Evolutionary conservation across 176 grass and related monocot species (phyloP), one percentile per base, ranked within the genome.

Genomic region (Eragrostis curvula): DNA sequence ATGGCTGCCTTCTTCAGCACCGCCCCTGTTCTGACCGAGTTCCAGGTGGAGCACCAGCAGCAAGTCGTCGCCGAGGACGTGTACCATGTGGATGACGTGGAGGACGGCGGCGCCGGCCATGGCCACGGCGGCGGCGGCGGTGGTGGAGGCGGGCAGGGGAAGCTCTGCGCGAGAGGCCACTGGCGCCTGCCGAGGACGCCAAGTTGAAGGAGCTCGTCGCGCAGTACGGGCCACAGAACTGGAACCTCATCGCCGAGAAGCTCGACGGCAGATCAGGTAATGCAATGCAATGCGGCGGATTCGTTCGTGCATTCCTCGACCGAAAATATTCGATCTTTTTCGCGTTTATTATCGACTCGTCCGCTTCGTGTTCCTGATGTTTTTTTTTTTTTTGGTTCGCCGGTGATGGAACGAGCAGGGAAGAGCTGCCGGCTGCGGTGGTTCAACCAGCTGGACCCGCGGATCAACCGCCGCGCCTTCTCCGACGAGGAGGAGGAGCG

Each of bases 361-460:
- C 13, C 4, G 25, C 36, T 10, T 59, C 25, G 18, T 79, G 52
- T 82, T 73, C 5, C 73, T 75, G 36, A 40, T 61, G 13, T 13
- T 20, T 12, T 0, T 60, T 4, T 16, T 44, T 3, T 13, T 2
- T 27, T 60, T 60, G 13, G 1, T 16, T 4, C 32, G 32, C 5
- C 5, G 12, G 18, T n/a, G 21, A 9, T 16, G 44, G 42, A 36
- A 2, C 3, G 32, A 30, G 30, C 62, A 90, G 94, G 94, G 77
- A 97, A 97, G 86, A 97, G 94, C 68, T 97, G 94, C 80, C 88
- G 94, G 18, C 80, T 97, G 36, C 83, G 94, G 65, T 97, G 94
- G 94, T 97, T 97, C 88, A 97, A 97, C 89, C 94, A 97, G 84
- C 81, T 97, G 55, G 94, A 97, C 81, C 94, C 94, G 20, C 83